These are phyloP conservation scores for Monosporascus cannonballus DNA, from an alignment of 2,329 filamentous ascomycete genomes.

Conservation along the genomic window DNA sequence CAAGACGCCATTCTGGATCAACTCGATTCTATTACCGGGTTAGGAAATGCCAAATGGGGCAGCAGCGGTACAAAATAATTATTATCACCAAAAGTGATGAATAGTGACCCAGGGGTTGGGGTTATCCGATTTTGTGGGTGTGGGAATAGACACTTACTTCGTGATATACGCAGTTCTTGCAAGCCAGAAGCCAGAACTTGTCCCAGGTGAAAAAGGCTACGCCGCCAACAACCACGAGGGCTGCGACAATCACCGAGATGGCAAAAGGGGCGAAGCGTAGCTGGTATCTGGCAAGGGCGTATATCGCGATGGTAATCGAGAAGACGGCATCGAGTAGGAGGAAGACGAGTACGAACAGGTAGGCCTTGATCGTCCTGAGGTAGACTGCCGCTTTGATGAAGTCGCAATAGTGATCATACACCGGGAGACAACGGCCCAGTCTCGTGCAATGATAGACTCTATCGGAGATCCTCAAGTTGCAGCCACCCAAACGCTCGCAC, in stretches of 20 bases:
- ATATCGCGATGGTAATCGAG: constrained; percentile 3
- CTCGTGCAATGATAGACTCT: constrained; percentile 8
- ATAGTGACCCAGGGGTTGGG: background rate
- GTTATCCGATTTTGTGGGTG: background rate
- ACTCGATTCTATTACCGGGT: no score
- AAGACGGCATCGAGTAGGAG: constrained; percentile 7
- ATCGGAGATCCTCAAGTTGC: constrained; percentile 5
- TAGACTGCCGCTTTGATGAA: constrained; percentile 8
- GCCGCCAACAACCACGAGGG: background rate
- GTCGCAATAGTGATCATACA: constrained; percentile 12
- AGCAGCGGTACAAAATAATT: no score
- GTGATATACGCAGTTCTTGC: background rate
- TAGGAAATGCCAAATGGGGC: no score
- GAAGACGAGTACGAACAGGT: constrained; percentile 9
- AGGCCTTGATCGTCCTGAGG: constrained; percentile 13
- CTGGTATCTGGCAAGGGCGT: background rate
- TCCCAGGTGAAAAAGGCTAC: background rate
- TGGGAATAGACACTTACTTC: background rate
- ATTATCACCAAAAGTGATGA: no score
- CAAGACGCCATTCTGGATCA: constrained; percentile 1
- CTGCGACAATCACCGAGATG: background rate
- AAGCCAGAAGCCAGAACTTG: background rate
- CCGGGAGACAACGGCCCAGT: constrained; percentile 6
- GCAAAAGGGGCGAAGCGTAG: background rate
- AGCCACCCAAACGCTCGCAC: constrained; percentile 1